Percentiles rank a stretch among this genome's conserved stretches.
Evolutionary conservation across 495 filamentous ascomycete genomes (phyloP).

Genomic region (Thermothielavioides terrestris): DNA sequence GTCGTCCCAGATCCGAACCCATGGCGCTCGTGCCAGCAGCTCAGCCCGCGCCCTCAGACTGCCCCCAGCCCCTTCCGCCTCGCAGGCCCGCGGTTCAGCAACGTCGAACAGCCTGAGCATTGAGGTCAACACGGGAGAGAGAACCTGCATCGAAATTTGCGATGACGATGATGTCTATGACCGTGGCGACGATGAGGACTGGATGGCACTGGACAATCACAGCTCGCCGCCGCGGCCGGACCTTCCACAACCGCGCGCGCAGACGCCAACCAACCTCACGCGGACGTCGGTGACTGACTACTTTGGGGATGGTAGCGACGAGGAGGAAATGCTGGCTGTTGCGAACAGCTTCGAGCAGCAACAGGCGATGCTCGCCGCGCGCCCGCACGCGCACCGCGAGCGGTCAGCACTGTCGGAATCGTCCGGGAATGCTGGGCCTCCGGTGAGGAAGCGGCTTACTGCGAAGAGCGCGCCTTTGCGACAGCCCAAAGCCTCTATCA

Average conservation of each 20-base stretch:
- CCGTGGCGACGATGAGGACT: conserved; percentile 17
- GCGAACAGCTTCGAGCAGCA: conserved; percentile 49
- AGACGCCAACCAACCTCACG: neutral
- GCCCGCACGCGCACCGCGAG: conserved; percentile 11
- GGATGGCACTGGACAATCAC: conserved; percentile 4
- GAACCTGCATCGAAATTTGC: conserved; percentile 18
- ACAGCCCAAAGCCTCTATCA: conserved; percentile 22
- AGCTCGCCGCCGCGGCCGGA: neutral
- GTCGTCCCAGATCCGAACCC: conserved; percentile 14
- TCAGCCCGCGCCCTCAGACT: too few relatives aligned
- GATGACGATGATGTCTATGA: conserved; percentile 39
- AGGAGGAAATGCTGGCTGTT: conserved; percentile 60
- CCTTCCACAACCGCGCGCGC: neutral
- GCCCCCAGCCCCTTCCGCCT: neutral
- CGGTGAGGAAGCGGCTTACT: conserved; percentile 20
- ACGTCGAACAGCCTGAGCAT: neutral
- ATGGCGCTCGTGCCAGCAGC: neutral
- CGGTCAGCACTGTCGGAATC: conserved; percentile 30
- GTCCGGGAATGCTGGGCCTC: conserved; percentile 26
- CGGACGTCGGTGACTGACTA: neutral
- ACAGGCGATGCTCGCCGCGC: conserved; percentile 21
- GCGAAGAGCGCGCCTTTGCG: conserved; percentile 20
- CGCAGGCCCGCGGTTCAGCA: neutral
- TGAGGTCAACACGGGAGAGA: neutral
- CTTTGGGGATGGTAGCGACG: conserved; percentile 47